Percentiles rank a stretch among this genome's conserved stretches.
These are phyloP conservation scores for Ministeria vibrans DNA, from an alignment of 78 protist species.

Conservation along the genomic window DNA sequence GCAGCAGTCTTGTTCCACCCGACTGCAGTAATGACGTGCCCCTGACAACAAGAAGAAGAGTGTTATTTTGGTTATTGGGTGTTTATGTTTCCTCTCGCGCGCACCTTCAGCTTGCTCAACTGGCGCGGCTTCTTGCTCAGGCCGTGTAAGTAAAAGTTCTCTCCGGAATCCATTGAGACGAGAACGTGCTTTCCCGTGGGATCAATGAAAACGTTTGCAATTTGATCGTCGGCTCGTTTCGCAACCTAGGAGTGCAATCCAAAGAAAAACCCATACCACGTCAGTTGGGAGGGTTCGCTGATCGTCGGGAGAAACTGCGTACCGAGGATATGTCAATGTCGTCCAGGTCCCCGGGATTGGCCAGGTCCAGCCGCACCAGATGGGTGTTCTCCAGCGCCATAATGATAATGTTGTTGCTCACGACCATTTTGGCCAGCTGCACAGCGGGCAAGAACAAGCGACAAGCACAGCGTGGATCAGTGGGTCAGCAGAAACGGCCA, in stretches of 20 bases:
- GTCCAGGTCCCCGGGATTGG: neutral
- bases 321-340: neutral
- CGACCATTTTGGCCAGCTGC: slow-evolving; percentile 3
- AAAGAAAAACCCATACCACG: neutral
- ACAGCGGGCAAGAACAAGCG: neutral
- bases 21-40: slow-evolving; percentile 12
- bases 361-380: slow-evolving; percentile 6
- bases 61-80: neutral
- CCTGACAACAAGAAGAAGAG: neutral
- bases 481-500: neutral
- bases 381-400: neutral
- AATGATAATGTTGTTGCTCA: neutral
- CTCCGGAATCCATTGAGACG: slow-evolving; percentile 43
- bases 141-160: slow-evolving; percentile 45
- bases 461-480: neutral
- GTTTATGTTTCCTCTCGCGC: too few relatives aligned
- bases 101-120: slow-evolving; percentile 18
- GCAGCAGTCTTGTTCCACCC: slow-evolving; percentile 53
- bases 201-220: slow-evolving; percentile 46
- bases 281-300: neutral
- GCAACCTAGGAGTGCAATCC: neutral
- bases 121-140: slow-evolving; percentile 34
- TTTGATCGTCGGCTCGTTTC: neutral
- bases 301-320: too few relatives aligned
- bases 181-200: slow-evolving; percentile 65